Evolutionary conservation across 2,329 filamentous ascomycete species (phyloP), one percentile per base, ranked within the genome.

Genomic region (Juglanconis sp.): DNA sequence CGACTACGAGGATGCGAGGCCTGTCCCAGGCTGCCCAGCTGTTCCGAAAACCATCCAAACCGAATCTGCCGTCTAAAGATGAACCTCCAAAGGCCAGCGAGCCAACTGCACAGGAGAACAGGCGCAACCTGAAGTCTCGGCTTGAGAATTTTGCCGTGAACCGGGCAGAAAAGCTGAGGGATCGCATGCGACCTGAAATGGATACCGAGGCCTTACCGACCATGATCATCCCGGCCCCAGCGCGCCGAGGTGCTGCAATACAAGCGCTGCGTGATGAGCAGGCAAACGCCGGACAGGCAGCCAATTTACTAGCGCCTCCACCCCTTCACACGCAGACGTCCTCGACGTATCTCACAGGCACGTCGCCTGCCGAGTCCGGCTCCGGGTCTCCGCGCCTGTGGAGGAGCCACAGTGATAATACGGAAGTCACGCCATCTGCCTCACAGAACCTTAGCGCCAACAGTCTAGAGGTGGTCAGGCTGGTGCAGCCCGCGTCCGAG

Each of bases 111-210:
- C 60, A 57, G 17, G 53, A 63, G 10, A 58, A 48, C 53, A 65
- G 59, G 59, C 87, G 85, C 85, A 84, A 87, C 66, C 66, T 88
- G 9, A 79, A 79, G 38, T 76, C 75, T 9, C 78, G 84, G 13
- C 68, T 88, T 1, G 86, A 88, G 61, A 81, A 86, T 52, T 87
- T 87, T 65, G 84, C 85, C 1, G 83, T 77, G 1, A 79, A 77
- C 7, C 84, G 87, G 63, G 86, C 84, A 1, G 85, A 88, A 64
- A 82, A 78, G 68, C 70, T 87, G 5, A 76, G 84, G 9, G 85
- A 87, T 57, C 79, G 76, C 60, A 77, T 86, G 51, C 76, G 81
- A 10, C 79, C 84, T 9, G 80, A 79, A 0, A 77, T 80, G 0
- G 79, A 83, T 65, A 83, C 80, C 2, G 81, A 81, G 24, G 80